A percentile compares a stretch with the other conserved stretches of the same genome.
Conservation (phyloP, 73 alveolate species). For the Symbiodinium pilosum region DNA sequence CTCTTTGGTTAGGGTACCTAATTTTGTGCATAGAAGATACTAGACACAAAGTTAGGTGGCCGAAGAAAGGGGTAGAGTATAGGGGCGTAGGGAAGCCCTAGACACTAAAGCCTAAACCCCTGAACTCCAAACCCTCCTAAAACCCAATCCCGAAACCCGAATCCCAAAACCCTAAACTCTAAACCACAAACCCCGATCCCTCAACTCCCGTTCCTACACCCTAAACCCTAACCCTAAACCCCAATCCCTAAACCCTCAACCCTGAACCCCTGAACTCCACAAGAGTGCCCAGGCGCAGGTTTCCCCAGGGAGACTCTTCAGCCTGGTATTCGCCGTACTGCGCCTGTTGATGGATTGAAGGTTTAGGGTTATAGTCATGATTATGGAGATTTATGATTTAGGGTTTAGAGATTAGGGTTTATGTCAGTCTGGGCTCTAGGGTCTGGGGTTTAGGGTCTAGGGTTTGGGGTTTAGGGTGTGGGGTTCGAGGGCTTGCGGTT, state of each 20-base stretch:
- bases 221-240: slow-evolving; percentile 8
- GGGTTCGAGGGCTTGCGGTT: background rate
- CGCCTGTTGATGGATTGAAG: background rate
- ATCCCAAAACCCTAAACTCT: background rate
- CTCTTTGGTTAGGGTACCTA: no score
- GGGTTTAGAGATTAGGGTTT: background rate
- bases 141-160: background rate
- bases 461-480: background rate
- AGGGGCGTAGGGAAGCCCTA: no score
- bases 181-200: background rate
- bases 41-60: no score
- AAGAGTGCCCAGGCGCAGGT: slow-evolving; percentile 14
- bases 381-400: background rate
- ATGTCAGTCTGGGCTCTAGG: background rate
- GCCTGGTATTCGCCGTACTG: slow-evolving; percentile 53
- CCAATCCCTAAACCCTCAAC: background rate
- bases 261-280: background rate
- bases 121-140: background rate
- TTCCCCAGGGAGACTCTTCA: slow-evolving; percentile 76
- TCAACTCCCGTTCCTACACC: background rate
- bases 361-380: background rate
- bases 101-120: background rate
- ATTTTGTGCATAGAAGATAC: no score
- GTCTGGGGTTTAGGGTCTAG: background rate
- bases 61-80: no score